Percentiles rank a stretch among this genome's conserved stretches.
Conservation (phyloP, 208 protist species). For the Trichomonas vaginalis region DNA sequence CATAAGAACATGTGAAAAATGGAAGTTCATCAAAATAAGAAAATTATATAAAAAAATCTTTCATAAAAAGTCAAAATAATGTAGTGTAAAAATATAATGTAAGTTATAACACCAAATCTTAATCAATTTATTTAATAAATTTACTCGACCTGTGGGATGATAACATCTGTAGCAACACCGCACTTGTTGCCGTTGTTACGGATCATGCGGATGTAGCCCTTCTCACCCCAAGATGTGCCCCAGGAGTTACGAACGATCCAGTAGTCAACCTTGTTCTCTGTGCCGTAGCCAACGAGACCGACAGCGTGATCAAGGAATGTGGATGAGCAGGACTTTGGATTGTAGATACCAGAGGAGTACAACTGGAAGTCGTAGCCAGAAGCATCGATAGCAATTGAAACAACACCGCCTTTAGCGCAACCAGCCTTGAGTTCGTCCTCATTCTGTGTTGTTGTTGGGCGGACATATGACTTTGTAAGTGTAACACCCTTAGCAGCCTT, state of each 20-base stretch:
- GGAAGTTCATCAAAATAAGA: background rate
- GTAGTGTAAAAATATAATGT: background rate
- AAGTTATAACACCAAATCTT: background rate
- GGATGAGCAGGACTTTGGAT: background rate
- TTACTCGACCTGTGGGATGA: background rate
- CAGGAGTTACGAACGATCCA: conserved; percentile 42
- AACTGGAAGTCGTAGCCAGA: conserved; percentile 23
- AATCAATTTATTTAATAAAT: background rate
- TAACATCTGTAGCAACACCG: conserved; percentile 29
- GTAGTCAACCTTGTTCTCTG: conserved; percentile 12
- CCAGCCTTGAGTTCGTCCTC: conserved; percentile 20
- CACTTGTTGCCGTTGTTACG: conserved; percentile 35
- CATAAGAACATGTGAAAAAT: background rate
- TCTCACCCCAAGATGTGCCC: conserved; percentile 38
- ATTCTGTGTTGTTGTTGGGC: conserved; percentile 20
- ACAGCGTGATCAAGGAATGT: background rate
- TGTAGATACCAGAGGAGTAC: conserved; percentile 29
- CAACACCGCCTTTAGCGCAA: background rate
- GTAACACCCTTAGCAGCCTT: background rate
- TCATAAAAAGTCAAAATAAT: background rate
- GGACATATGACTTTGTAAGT: background rate
- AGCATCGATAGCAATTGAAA: conserved; percentile 34
- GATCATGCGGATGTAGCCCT: conserved; percentile 30
- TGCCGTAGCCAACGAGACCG: conserved; percentile 7
- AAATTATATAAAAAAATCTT: background rate